These are phyloP conservation scores for Alternaria arbusti DNA, from an alignment of 2,329 filamentous ascomycete genomes.

Conservation along the genomic window DNA sequence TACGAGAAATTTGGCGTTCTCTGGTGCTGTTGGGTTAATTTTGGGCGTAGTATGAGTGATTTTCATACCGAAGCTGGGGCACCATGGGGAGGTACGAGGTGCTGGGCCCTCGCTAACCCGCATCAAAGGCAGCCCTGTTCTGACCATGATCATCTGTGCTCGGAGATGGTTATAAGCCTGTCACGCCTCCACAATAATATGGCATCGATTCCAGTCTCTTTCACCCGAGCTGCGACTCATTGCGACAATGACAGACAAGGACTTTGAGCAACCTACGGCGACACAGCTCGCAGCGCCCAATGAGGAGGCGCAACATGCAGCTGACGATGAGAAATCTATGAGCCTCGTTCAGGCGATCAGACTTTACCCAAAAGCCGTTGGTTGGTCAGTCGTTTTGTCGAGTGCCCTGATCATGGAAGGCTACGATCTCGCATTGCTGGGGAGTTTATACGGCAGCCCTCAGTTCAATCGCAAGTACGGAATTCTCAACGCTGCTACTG, in stretches of 20 bases:
- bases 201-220: background rate
- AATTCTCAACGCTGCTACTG: slow-evolving; percentile 39
- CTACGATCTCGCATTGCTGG: slow-evolving; percentile 79
- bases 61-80: background rate
- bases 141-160: slow-evolving; percentile 22
- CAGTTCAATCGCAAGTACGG: slow-evolving; percentile 55
- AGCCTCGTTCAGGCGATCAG: slow-evolving; percentile 74
- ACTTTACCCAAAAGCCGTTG: slow-evolving; percentile 83
- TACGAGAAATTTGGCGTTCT: background rate
- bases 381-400: slow-evolving; percentile 82
- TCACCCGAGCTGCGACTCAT: background rate
- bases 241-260: slow-evolving; percentile 29
- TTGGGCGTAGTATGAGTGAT: slow-evolving; percentile 10
- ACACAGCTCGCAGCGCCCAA: slow-evolving; percentile 25
- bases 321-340: slow-evolving; percentile 55
- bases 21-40: background rate
- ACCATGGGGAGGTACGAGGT: slow-evolving; percentile 17
- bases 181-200: background rate
- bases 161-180: slow-evolving; percentile 19
- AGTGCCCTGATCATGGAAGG: slow-evolving; percentile 90
- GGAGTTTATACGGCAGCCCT: slow-evolving; percentile 69
- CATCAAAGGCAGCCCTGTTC: slow-evolving; percentile 6
- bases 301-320: slow-evolving; percentile 46
- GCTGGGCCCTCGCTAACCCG: slow-evolving; percentile 25
- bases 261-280: slow-evolving; percentile 15